Evolutionary conservation across 805 yeast genomes (phyloP), one percentile per base, ranked within the genome.

Genomic region (Pichia phayaonensis): DNA sequence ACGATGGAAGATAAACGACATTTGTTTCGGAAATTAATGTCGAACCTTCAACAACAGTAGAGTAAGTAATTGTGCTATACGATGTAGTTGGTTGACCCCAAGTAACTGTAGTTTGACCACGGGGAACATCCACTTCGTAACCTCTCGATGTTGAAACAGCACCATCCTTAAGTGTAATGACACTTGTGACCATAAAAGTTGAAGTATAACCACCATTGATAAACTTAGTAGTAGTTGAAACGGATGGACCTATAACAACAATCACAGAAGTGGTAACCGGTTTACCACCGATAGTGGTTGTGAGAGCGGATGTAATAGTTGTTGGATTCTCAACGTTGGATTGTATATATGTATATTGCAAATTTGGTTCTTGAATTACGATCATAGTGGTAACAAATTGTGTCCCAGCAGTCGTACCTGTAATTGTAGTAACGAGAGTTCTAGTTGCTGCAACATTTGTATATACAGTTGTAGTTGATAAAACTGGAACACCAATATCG

Each of bases 171-270:
- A 23, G 36, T 10, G 38, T 42, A 8, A 39, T 42, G 8, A 41
- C 24, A 16, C 7, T 16, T 11, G 46, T 42, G 4, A 20, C 24
- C 38, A 42, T 27, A n/a, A n/a, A 44, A 10, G 46, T 44, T 12
- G 46, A 34, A 3, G 41, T 44, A 23, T 34, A 22, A 12, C 26
- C 22, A 39, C 49, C 45, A 21, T 41, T 42, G 18, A 41, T 22
- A n/a, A 29, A 47, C n/a, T 13, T n/a, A 22, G 46, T 42, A 11
- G 22, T 13, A 6, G 50, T 42, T 22, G 34, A 15, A 38, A 48
- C 46, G 13, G 46, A 38, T 5, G 50, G 50, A 22, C 50, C 50
- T 38, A 23, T 27, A 15, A 48, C 46, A 43, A 48, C 42, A 43
- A 48, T 43, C 21, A 22, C 39, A 1, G 50, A 42, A 15, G 50